A percentile compares a stretch with the other conserved stretches of the same genome.
Conservation (phyloP, 345 rosid genomes). For the Noccaea caerulescens region DNA sequence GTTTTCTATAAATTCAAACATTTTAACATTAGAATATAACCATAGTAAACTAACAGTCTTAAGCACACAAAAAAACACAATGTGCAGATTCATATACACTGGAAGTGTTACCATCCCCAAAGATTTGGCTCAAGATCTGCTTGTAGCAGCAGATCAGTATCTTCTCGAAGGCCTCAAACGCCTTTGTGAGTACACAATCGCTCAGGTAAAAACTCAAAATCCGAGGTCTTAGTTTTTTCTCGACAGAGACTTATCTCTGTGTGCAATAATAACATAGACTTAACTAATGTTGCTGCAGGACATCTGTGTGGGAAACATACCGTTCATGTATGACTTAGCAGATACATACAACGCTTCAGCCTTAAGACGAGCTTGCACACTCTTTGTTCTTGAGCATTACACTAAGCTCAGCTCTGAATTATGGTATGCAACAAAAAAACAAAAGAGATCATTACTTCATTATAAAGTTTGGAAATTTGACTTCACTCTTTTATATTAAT, state of each 20-base stretch:
- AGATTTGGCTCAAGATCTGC: slow-evolving; percentile 70
- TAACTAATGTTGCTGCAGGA: slow-evolving; percentile 49
- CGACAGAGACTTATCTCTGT: not conserved
- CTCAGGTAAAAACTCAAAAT: slow-evolving; percentile 53
- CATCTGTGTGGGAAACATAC: slow-evolving; percentile 60
- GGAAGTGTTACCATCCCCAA: slow-evolving; percentile 55
- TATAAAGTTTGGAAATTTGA: not conserved
- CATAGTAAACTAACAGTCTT: not conserved
- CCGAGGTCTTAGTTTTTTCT: not conserved
- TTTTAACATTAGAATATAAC: not conserved
- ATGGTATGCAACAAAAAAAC: slow-evolving; percentile 54
- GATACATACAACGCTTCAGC: slow-evolving; percentile 64
- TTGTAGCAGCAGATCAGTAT: slow-evolving; percentile 85
- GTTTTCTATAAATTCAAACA: not conserved
- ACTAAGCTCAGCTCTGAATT: slow-evolving; percentile 57
- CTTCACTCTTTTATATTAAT: not conserved
- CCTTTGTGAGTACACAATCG: slow-evolving; percentile 68
- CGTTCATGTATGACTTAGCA: slow-evolving; percentile 66
- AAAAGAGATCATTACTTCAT: not conserved
- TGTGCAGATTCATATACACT: slow-evolving; percentile 71
- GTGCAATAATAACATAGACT: not conserved
- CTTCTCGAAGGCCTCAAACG: slow-evolving; percentile 73
- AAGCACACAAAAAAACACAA: slow-evolving; percentile 6
- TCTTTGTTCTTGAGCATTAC: slow-evolving; percentile 60
- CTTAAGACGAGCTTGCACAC: slow-evolving; percentile 66